Evolutionary conservation across 192 early-diverging fungal species (phyloP).

Genomic region (Glomus cerebriforme): DNA sequence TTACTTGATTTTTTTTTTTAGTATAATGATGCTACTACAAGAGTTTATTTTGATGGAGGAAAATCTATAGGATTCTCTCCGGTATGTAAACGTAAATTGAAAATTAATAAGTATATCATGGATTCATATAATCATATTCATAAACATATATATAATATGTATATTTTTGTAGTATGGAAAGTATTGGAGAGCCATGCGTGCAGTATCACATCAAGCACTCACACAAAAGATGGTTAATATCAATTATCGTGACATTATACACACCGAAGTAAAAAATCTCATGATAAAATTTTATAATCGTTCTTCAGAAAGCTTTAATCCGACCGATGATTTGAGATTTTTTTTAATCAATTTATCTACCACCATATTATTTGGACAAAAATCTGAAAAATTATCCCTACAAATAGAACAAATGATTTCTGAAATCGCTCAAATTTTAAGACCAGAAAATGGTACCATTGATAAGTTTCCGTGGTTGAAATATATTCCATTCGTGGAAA

Average conservation of each 20-base stretch:
- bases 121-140: too few relatives aligned
- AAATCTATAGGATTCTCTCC: not conserved
- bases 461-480: not conserved
- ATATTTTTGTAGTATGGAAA: constrained; percentile 6
- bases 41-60: not conserved
- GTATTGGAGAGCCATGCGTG: not conserved
- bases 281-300: not conserved
- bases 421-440: not conserved
- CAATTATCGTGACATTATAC: not conserved
- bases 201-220: not conserved
- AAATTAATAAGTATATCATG: too few relatives aligned
- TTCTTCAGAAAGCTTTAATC: not conserved
- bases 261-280: not conserved
- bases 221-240: not conserved
- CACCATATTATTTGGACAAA: not conserved
- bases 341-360: not conserved
- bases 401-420: not conserved
- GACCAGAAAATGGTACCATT: not conserved
- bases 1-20: too few relatives aligned
- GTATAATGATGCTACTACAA: not conserved
- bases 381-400: not conserved
- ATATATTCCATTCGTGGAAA: not conserved
- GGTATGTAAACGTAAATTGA: not conserved
- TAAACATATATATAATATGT: too few relatives aligned
- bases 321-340: not conserved